A percentile compares a stretch with the other conserved stretches of the same genome.
phyloP scores from a whole-genome alignment of 2,329 filamentous ascomycete genomes.

The Achaetomium macrosporum region DNA sequence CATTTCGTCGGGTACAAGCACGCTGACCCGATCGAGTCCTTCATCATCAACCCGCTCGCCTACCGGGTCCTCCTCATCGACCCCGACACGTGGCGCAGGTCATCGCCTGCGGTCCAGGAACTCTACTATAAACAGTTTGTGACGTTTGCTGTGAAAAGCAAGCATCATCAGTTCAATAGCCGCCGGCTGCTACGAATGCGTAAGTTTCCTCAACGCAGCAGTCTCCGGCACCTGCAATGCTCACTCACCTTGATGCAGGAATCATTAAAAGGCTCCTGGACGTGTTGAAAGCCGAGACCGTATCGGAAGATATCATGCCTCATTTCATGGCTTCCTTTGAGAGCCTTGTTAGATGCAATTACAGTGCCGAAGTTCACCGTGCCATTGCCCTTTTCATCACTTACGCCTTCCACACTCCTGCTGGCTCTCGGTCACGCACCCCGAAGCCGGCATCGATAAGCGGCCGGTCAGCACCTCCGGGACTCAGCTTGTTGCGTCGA shows the following conservation, averaged over 20 bases:
- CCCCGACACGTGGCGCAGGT: constrained; percentile 85
- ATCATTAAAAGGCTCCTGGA: constrained; percentile 88
- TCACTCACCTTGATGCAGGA: constrained; percentile 43
- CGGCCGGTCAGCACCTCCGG: constrained; percentile 37
- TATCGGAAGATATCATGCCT: constrained; percentile 65
- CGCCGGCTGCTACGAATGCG: constrained; percentile 84
- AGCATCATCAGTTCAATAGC: constrained; percentile 87
- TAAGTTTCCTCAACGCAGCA: constrained; percentile 42
- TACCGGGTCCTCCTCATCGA: constrained; percentile 91
- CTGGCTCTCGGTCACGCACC: constrained; percentile 45
- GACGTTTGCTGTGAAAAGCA: constrained; percentile 82
- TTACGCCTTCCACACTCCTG: constrained; percentile 69
- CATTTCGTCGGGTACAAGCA: constrained; percentile 85
- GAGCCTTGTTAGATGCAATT: constrained; percentile 70
- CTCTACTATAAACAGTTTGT: constrained; percentile 92
- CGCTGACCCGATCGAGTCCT: constrained; percentile 72
- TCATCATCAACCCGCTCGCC: constrained; percentile 92
- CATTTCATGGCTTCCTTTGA: constrained; percentile 76
- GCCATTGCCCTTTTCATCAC: constrained; percentile 89
- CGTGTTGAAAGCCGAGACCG: constrained; percentile 77
- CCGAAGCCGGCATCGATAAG: constrained; percentile 39
- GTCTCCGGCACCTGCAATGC: background rate
- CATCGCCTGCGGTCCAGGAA: constrained; percentile 68
- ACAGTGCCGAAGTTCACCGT: constrained; percentile 78
- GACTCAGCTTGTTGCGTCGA: constrained; percentile 32